Base-by-base conservation (phyloP, 163 green algal species). In the Smithsoniella earleae region DNA sequence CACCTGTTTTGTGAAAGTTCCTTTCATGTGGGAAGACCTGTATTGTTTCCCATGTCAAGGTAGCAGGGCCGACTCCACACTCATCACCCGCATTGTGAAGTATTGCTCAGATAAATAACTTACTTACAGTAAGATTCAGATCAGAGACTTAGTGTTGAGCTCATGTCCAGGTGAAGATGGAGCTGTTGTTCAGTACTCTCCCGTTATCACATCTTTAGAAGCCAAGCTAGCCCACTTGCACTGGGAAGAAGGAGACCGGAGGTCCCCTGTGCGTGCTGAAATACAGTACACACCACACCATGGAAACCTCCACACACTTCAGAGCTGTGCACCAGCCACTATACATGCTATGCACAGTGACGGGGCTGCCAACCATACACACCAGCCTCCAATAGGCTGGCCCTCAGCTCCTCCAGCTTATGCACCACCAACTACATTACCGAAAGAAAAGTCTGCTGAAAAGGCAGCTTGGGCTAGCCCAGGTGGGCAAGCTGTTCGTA, bases 121-220 rank as follows among this genome's bases (percentile, higher is more conserved):
- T n/a, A n/a, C n/a, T n/a, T n/a, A n/a, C n/a, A n/a, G n/a, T n/a
- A n/a, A n/a, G n/a, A n/a, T n/a, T n/a, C n/a, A n/a, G n/a, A n/a
- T n/a, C n/a, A n/a, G n/a, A n/a, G n/a, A n/a, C n/a, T n/a, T n/a
- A n/a, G n/a, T n/a, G n/a, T n/a, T n/a, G n/a, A n/a, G n/a, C n/a
- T n/a, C n/a, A n/a, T 54, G 43, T 64, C 25, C 49, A 64, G 49
- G 49, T 27, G 25, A 27, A 36, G 25, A 64, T 64, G 49, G 49
- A 6, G 33, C 49, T 36, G 31, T 36, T 27, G 33, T 64, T 1
- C 6, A 6, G 49, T 64, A 64, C 49, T 10, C 6, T 13, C 49
- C 49, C 25, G 25, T 64, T 27, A 64, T 64, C 31, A 10, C 1
- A 25, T 13, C 49, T 27, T 27, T 64, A 1, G 49, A 64, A 18